phyloP scores from a whole-genome alignment of 2,329 filamentous ascomycete species.

The Aspergillus vadensis region DNA sequence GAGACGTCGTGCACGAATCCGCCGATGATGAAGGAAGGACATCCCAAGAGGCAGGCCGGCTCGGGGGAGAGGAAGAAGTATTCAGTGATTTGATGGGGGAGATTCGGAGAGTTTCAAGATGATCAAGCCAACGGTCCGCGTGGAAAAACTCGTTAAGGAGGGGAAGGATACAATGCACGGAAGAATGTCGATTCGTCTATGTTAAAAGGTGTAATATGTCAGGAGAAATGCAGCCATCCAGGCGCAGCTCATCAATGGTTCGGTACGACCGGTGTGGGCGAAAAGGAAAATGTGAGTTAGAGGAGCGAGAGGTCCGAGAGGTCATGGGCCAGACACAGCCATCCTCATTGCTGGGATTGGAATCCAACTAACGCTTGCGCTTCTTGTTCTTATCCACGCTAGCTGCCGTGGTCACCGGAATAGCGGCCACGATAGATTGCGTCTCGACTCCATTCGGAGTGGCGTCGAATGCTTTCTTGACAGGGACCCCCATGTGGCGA shows the following conservation, averaged over 20 bases:
- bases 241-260: constrained; percentile 9
- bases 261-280: constrained; percentile 1
- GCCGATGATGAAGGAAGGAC: constrained; percentile 3
- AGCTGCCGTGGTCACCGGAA: constrained; percentile 34
- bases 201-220: constrained; percentile 5
- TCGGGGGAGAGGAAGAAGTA: neutral
- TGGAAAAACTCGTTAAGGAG: constrained; percentile 3
- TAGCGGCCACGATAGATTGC: constrained; percentile 24
- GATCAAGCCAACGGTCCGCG: constrained; percentile 14
- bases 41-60: neutral
- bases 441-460: constrained; percentile 27
- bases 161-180: constrained; percentile 9
- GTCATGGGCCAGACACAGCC: neutral
- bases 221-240: constrained; percentile 9
- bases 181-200: constrained; percentile 15
- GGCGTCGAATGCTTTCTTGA: constrained; percentile 57
- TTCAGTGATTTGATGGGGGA: neutral
- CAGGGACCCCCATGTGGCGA: constrained; percentile 67
- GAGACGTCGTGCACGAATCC: neutral
- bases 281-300: neutral
- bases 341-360: neutral
- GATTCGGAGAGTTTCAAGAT: constrained; percentile 10
- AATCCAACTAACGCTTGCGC: constrained; percentile 60
- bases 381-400: constrained; percentile 66
- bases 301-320: too few relatives aligned